These are phyloP conservation scores for Boletus vermiculosoides DNA, from an alignment of 768 basidiomycete species.

Conservation along the genomic window DNA sequence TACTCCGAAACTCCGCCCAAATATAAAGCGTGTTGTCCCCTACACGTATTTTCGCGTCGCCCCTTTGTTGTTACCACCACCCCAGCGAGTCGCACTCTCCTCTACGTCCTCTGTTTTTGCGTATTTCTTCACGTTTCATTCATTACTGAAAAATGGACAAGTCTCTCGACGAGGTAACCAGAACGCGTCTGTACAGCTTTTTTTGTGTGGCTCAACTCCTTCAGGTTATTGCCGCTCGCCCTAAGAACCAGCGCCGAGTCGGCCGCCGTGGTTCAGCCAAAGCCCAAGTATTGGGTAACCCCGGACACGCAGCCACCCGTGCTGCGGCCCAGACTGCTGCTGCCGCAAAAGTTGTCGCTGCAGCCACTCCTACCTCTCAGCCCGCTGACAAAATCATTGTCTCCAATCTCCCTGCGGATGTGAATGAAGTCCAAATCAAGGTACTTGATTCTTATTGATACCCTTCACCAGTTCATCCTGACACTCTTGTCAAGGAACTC, in stretches of 20 bases:
- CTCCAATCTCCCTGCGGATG: constrained; percentile 88
- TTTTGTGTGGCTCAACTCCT: constrained; percentile 13
- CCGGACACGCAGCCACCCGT: constrained; percentile 49
- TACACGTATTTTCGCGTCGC: constrained; percentile 20
- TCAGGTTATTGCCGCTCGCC: constrained; percentile 68
- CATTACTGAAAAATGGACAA: constrained; percentile 60
- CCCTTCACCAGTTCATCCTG: not conserved
- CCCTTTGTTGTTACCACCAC: constrained; percentile 30
- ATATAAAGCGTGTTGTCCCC: constrained; percentile 19
- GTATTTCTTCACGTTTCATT: not conserved
- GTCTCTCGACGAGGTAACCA: constrained; percentile 77
- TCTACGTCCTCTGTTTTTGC: not conserved
- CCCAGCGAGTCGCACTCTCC: not conserved
- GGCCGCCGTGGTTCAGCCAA: constrained; percentile 50
- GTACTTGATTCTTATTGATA: constrained; percentile 43
- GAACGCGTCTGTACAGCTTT: not conserved
- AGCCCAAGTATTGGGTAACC: constrained; percentile 57
- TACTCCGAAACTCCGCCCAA: constrained; percentile 28
- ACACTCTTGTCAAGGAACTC: constrained; percentile 66
- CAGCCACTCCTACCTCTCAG: constrained; percentile 39
- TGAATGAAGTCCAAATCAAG: constrained; percentile 91
- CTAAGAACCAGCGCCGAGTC: constrained; percentile 42
- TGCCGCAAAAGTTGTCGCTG: constrained; percentile 40
- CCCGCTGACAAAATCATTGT: constrained; percentile 90
- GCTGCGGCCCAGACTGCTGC: constrained; percentile 49